Evolutionary conservation across 192 early-diverging fungal species (phyloP).

Genomic region (Polychytrium aggregatum): DNA sequence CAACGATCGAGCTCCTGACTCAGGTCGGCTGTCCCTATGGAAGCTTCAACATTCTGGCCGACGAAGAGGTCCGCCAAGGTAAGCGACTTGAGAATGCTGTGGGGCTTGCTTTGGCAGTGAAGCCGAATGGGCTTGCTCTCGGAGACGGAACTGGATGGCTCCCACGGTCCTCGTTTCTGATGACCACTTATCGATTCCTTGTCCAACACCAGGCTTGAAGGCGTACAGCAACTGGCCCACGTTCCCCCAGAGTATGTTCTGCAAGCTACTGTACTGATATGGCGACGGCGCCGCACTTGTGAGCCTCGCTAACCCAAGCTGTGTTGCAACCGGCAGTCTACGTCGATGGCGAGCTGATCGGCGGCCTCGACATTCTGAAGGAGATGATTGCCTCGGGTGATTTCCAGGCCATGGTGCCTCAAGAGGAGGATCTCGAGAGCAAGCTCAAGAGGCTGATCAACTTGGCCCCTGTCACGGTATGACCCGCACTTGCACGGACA

Average conservation of each 20-base stretch:
- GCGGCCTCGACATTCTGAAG: slow-evolving; percentile 49
- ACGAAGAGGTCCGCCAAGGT: slow-evolving; percentile 86
- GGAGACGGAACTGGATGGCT: too few species aligned
- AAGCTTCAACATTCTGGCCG: slow-evolving; percentile 83
- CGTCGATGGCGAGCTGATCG: slow-evolving; percentile 40
- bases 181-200: too few species aligned
- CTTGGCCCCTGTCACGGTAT: slow-evolving; percentile 27
- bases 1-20: slow-evolving; percentile 65
- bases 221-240: slow-evolving; percentile 90
- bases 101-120: too few species aligned
- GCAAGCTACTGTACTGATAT: too few species aligned
- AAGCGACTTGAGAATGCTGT: not conserved
- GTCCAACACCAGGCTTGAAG: slow-evolving; percentile 55
- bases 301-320: too few species aligned
- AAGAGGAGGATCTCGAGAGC: slow-evolving; percentile 28
- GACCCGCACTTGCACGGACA: not conserved
- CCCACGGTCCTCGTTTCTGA: too few species aligned
- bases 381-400: slow-evolving; percentile 43
- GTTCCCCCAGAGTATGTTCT: slow-evolving; percentile 60
- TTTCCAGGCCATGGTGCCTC: slow-evolving; percentile 33
- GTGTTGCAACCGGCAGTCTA: slow-evolving; percentile 30
- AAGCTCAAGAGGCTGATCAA: slow-evolving; percentile 31
- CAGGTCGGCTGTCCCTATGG: slow-evolving; percentile 69
- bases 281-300: too few species aligned
- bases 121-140: too few species aligned